These are phyloP conservation scores for Aspergillus sclerotioniger DNA, from an alignment of 495 filamentous ascomycete genomes.

Conservation along the genomic window DNA sequence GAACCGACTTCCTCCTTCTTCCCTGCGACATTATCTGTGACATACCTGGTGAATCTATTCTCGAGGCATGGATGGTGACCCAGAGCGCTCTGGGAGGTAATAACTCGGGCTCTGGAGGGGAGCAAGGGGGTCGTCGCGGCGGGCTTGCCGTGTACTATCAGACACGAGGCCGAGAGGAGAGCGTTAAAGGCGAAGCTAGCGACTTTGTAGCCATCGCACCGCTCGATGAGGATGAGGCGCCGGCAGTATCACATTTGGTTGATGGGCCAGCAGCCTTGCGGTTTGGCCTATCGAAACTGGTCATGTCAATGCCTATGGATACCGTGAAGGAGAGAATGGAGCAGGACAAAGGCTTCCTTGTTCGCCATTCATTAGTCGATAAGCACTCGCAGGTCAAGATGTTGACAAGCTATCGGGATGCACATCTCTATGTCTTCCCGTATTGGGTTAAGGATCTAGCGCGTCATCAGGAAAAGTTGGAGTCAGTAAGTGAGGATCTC, in stretches of 20 bases:
- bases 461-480: slow-evolving; percentile 69
- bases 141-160: slow-evolving; percentile 87
- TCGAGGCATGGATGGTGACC: slow-evolving; percentile 90
- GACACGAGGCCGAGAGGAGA: slow-evolving; percentile 66
- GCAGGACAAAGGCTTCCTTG: slow-evolving; percentile 64
- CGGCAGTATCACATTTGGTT: slow-evolving; percentile 51
- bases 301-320: slow-evolving; percentile 76
- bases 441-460: slow-evolving; percentile 87
- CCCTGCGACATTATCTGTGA: slow-evolving; percentile 95
- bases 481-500: slow-evolving; percentile 87
- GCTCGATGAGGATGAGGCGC: slow-evolving; percentile 48
- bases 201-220: slow-evolving; percentile 81
- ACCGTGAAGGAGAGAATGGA: slow-evolving; percentile 78
- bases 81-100: slow-evolving; percentile 62
- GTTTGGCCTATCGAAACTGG: slow-evolving; percentile 61
- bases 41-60: slow-evolving; percentile 72
- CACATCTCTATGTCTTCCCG: slow-evolving; percentile 91
- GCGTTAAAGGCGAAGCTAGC: slow-evolving; percentile 83
- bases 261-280: slow-evolving; percentile 57
- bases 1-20: slow-evolving; percentile 81
- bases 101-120: slow-evolving; percentile 46
- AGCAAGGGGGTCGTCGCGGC: slow-evolving; percentile 61
- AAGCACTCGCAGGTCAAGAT: slow-evolving; percentile 73
- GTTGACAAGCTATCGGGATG: slow-evolving; percentile 76
- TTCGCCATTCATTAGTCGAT: slow-evolving; percentile 68